phyloP scores from a whole-genome alignment of 2,329 filamentous ascomycete genomes.

The Exophiala alcalophila region DNA sequence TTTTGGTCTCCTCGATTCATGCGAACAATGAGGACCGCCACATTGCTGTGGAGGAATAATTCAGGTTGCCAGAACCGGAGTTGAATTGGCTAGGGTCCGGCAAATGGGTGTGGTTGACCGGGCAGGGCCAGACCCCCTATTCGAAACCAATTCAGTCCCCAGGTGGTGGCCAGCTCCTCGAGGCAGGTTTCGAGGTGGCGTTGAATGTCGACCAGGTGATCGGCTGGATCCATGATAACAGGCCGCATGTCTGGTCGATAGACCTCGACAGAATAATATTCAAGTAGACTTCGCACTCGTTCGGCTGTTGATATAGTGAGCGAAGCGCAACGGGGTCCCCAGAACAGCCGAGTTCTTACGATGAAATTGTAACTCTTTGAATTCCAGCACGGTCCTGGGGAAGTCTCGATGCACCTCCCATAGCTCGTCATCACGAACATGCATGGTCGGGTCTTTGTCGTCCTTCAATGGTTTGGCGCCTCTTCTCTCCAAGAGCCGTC shows the following conservation, averaged over 20 bases:
- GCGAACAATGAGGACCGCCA: neutral
- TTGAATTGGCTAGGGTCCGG: neutral
- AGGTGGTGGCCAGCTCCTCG: slow-evolving; percentile 22
- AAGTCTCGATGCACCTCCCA: slow-evolving; percentile 21
- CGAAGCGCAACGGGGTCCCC: no score
- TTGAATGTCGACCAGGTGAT: slow-evolving; percentile 16
- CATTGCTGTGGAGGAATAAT: neutral
- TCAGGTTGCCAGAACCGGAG: neutral
- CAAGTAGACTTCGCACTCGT: slow-evolving; percentile 22
- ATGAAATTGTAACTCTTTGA: slow-evolving; percentile 27
- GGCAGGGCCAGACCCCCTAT: slow-evolving; percentile 22
- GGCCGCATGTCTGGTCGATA: slow-evolving; percentile 22
- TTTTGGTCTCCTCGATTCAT: neutral
- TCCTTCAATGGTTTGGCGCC: slow-evolving; percentile 15
- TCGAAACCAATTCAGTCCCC: slow-evolving; percentile 23
- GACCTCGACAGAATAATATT: slow-evolving; percentile 23
- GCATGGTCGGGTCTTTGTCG: slow-evolving; percentile 26
- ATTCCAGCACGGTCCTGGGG: slow-evolving; percentile 23
- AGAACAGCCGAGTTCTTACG: no score
- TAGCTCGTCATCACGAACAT: slow-evolving; percentile 22
- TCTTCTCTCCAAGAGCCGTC: slow-evolving; percentile 17
- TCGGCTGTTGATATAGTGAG: slow-evolving; percentile 20
- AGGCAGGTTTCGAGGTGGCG: slow-evolving; percentile 23
- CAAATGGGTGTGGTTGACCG: slow-evolving; percentile 4
- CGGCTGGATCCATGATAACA: slow-evolving; percentile 12